Evolutionary conservation across 805 yeast species (phyloP).

Genomic region (Zygosaccharomyces pseudorouxii): DNA sequence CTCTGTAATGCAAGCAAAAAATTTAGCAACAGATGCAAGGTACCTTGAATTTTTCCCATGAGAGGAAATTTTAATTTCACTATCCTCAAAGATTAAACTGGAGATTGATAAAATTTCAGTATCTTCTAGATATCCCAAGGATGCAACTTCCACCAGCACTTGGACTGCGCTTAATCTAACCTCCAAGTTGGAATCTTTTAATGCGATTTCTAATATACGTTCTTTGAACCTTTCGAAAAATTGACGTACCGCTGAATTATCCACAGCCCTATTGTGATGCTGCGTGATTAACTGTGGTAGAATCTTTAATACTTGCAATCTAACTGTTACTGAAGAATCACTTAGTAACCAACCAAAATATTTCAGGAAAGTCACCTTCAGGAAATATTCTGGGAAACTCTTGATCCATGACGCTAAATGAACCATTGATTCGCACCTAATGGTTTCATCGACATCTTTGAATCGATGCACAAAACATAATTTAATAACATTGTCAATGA

Average conservation of each 20-base stretch:
- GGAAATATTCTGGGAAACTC: conserved; percentile 63
- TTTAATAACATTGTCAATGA: conserved; percentile 60
- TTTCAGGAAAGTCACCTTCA: conserved; percentile 64
- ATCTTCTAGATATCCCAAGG: conserved; percentile 60
- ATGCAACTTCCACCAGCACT: conserved; percentile 51
- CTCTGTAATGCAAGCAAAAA: conserved; percentile 43
- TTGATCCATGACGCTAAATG: conserved; percentile 68
- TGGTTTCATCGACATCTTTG: conserved; percentile 68
- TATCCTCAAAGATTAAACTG: conserved; percentile 41
- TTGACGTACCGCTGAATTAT: conserved; percentile 61
- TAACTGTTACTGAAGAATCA: conserved; percentile 58
- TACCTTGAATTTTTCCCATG: conserved; percentile 33
- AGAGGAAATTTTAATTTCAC: conserved; percentile 31
- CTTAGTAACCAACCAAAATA: conserved; percentile 82
- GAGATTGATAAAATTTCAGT: conserved; percentile 45
- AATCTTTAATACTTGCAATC: conserved; percentile 58
- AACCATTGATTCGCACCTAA: conserved; percentile 64
- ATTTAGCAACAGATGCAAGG: conserved; percentile 49
- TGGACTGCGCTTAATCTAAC: conserved; percentile 50
- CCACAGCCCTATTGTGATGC: conserved; percentile 37
- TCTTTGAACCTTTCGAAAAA: conserved; percentile 70
- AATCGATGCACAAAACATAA: conserved; percentile 70
- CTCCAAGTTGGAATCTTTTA: conserved; percentile 49
- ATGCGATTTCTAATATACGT: conserved; percentile 60
- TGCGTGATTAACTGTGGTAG: conserved; percentile 46